phyloP scores from a whole-genome alignment of 2,329 filamentous ascomycete genomes.

The Macrophomina phaseolina region DNA sequence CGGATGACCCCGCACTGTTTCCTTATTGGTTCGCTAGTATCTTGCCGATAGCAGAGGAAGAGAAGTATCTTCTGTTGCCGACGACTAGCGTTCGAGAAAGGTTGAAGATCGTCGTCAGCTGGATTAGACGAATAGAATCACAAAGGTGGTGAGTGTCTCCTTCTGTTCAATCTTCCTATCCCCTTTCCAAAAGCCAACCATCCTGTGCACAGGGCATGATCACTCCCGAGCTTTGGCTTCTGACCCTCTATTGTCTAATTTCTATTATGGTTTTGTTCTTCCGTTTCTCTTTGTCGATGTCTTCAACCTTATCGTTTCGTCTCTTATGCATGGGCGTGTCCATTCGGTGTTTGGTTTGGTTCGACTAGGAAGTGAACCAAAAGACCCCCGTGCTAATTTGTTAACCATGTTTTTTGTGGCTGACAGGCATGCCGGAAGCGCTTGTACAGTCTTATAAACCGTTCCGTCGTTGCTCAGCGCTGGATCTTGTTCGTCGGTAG shows the following conservation, averaged over 20 bases:
- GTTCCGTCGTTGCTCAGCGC: slow-evolving; percentile 26
- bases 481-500: slow-evolving; percentile 25
- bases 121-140: slow-evolving; percentile 75
- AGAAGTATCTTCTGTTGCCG: slow-evolving; percentile 78
- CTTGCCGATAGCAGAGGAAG: slow-evolving; percentile 74
- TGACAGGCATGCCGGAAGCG: slow-evolving; percentile 47
- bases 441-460: slow-evolving; percentile 48
- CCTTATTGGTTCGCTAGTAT: slow-evolving; percentile 92
- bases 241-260: background rate
- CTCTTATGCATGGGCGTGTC: slow-evolving; percentile 16
- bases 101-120: slow-evolving; percentile 80
- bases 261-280: background rate
- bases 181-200: background rate
- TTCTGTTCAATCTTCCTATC: background rate
- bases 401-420: slow-evolving; percentile 24
- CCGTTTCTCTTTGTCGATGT: background rate
- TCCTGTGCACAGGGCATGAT: slow-evolving; percentile 11
- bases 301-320: background rate
- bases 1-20: slow-evolving; percentile 75
- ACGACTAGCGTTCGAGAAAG: slow-evolving; percentile 79
- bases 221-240: background rate
- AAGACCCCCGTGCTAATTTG: slow-evolving; percentile 23
- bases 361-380: slow-evolving; percentile 12
- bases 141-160: slow-evolving; percentile 69
- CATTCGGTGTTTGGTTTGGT: slow-evolving; percentile 11